These are phyloP conservation scores for Platismatia glauca DNA, from an alignment of 495 filamentous ascomycete species.

Conservation along the genomic window DNA sequence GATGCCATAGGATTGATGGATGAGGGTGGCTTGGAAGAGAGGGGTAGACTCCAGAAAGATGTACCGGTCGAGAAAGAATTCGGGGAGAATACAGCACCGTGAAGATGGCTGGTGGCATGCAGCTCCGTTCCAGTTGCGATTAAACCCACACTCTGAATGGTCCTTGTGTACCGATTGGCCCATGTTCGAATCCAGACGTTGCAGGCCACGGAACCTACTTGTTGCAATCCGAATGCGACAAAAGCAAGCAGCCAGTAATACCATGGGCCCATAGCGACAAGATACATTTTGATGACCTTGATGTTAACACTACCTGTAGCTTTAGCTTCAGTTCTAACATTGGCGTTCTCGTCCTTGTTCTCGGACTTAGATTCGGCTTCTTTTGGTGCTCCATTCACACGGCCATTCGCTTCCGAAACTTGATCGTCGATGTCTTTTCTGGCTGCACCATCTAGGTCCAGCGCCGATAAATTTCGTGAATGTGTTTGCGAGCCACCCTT, in stretches of 20 bases:
- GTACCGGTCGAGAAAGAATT: constrained; percentile 33
- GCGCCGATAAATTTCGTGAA: constrained; percentile 65
- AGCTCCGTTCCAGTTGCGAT: neutral
- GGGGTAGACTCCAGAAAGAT: constrained; percentile 31
- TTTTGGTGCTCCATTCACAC: constrained; percentile 32
- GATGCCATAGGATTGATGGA: constrained; percentile 19
- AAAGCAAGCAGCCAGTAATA: constrained; percentile 80
- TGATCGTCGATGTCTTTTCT: constrained; percentile 25
- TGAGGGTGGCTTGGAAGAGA: constrained; percentile 18
- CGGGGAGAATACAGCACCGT: constrained; percentile 19
- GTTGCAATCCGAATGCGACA: constrained; percentile 67
- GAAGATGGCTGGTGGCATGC: neutral
- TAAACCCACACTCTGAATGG: constrained; percentile 1
- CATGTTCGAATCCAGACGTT: constrained; percentile 93
- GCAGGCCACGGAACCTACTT: constrained; percentile 72
- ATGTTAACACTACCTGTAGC: constrained; percentile 78
- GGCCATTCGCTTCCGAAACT: constrained; percentile 27
- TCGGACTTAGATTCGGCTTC: constrained; percentile 24
- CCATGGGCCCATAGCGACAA: constrained; percentile 84
- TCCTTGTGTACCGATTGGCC: constrained; percentile 53
- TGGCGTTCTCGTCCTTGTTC: constrained; percentile 35
- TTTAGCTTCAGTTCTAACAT: constrained; percentile 59
- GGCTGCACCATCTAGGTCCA: constrained; percentile 34
- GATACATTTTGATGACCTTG: constrained; percentile 73
- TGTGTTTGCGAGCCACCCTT: constrained; percentile 54